A percentile compares a stretch with the other conserved stretches of the same genome.
phyloP scores from a whole-genome alignment of 202 grass and related monocot species.

The Elaeis oleifera region DNA sequence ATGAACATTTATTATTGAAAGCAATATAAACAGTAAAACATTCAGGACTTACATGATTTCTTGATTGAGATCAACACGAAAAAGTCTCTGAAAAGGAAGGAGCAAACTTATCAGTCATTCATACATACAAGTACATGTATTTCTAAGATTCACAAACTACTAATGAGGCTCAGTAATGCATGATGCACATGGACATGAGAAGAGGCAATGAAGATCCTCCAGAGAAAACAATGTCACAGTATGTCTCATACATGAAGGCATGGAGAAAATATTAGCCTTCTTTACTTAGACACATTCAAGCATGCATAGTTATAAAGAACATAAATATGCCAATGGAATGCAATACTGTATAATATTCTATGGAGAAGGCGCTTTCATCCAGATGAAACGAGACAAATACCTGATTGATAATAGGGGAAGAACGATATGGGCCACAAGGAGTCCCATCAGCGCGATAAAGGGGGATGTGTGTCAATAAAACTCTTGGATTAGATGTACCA shows the following conservation, averaged over 20 bases:
- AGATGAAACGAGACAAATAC: conserved; percentile 30
- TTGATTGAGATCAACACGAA: conserved; percentile 36
- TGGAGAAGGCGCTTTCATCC: conserved; percentile 4
- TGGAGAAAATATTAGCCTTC: too few relatives aligned
- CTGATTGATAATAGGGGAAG: conserved; percentile 88
- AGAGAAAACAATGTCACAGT: too few relatives aligned
- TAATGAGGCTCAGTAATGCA: too few relatives aligned
- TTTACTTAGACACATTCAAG: too few relatives aligned
- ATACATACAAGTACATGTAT: background rate
- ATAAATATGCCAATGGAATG: background rate
- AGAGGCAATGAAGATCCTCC: too few relatives aligned
- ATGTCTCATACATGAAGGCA: too few relatives aligned
- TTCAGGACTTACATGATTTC: conserved; percentile 55
- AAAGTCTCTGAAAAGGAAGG: conserved; percentile 66
- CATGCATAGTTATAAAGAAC: too few relatives aligned
- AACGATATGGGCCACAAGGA: conserved; percentile 68
- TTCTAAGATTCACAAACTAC: too few relatives aligned
- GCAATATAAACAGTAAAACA: conserved; percentile 5
- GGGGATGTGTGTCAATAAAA: conserved; percentile 91
- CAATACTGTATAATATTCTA: conserved; percentile 5
- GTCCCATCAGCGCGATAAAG: conserved; percentile 72
- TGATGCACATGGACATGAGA: too few relatives aligned
- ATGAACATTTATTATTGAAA: background rate
- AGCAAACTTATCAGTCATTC: conserved; percentile 8
- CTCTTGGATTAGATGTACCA: conserved; percentile 50